A percentile compares a stretch with the other conserved stretches of the same genome.
Evolutionary conservation across 2,329 filamentous ascomycete genomes (phyloP).

Genomic region (Raffaelea albimanens): DNA sequence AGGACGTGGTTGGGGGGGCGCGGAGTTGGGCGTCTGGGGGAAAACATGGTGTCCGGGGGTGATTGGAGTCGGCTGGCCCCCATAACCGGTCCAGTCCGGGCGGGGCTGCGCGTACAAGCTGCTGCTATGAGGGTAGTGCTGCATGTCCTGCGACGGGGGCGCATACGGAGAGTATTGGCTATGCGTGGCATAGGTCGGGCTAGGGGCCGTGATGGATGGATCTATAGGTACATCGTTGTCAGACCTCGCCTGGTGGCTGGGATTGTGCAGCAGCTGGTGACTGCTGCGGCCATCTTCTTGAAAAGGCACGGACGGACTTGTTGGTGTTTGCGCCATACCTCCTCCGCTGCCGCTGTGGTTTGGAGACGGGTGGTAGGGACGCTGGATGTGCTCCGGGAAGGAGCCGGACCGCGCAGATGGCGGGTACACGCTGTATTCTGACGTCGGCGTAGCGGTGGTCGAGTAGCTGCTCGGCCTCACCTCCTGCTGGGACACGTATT

Average conservation of each 20-base stretch:
- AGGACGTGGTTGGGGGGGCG: slow-evolving; percentile 43
- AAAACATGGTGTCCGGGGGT: slow-evolving; percentile 45
- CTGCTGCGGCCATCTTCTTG: slow-evolving; percentile 76
- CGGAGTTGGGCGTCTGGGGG: slow-evolving; percentile 44
- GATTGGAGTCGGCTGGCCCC: slow-evolving; percentile 41
- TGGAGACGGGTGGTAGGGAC: slow-evolving; percentile 71
- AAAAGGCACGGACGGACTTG: slow-evolving; percentile 92
- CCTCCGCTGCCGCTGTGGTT: slow-evolving; percentile 62
- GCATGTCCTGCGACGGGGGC: slow-evolving; percentile 75
- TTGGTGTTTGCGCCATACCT: slow-evolving; percentile 94
- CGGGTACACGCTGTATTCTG: slow-evolving; percentile 78
- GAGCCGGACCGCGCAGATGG: slow-evolving; percentile 67
- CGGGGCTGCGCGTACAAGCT: slow-evolving; percentile 60
- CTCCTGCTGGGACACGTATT: slow-evolving; percentile 78
- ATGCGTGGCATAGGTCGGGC: slow-evolving; percentile 68
- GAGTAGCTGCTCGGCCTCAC: slow-evolving; percentile 59
- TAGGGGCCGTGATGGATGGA: slow-evolving; percentile 90
- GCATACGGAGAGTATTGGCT: slow-evolving; percentile 80
- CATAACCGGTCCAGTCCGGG: slow-evolving; percentile 66
- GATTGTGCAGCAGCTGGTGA: slow-evolving; percentile 35
- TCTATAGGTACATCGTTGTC: slow-evolving; percentile 97
- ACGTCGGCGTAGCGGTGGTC: slow-evolving; percentile 72
- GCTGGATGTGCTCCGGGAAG: slow-evolving; percentile 81
- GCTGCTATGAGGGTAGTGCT: slow-evolving; percentile 59
- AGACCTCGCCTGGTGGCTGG: slow-evolving; percentile 69